Conservation (phyloP, 2,329 filamentous ascomycete species). For the Cadophora sp. region DNA sequence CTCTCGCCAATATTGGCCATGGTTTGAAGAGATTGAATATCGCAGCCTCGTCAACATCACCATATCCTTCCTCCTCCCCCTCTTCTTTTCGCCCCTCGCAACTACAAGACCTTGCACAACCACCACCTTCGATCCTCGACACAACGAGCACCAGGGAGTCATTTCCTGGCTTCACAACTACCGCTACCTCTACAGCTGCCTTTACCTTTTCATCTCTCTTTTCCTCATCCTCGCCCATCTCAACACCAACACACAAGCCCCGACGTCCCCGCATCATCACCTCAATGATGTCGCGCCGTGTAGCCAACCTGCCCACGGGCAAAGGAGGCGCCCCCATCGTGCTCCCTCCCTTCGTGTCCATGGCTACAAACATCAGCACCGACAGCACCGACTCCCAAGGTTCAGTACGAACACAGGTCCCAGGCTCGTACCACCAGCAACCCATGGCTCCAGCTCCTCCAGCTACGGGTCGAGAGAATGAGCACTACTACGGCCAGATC, state of each 20-base stretch:
- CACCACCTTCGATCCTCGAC: neutral
- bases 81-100: neutral
- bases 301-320: slow-evolving; percentile 5
- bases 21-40: neutral
- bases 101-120: neutral
- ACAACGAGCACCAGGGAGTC: neutral
- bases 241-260: slow-evolving; percentile 13
- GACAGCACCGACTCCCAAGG: slow-evolving; percentile 35
- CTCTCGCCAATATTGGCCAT: neutral
- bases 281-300: slow-evolving; percentile 7
- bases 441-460: slow-evolving; percentile 3
- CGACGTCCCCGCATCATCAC: neutral
- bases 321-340: neutral
- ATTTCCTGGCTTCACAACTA: neutral
- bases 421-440: slow-evolving; percentile 34
- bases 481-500: slow-evolving; percentile 6
- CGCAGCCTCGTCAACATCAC: neutral
- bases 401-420: slow-evolving; percentile 39
- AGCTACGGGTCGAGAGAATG: slow-evolving; percentile 9
- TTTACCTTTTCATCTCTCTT: neutral
- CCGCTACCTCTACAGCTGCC: neutral
- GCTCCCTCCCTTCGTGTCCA: slow-evolving; percentile 11
- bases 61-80: neutral
- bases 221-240: neutral
- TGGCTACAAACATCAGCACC: slow-evolving; percentile 13